Evolutionary conservation across 208 protist species (phyloP).

Genomic region (Strigomonas culicis): DNA sequence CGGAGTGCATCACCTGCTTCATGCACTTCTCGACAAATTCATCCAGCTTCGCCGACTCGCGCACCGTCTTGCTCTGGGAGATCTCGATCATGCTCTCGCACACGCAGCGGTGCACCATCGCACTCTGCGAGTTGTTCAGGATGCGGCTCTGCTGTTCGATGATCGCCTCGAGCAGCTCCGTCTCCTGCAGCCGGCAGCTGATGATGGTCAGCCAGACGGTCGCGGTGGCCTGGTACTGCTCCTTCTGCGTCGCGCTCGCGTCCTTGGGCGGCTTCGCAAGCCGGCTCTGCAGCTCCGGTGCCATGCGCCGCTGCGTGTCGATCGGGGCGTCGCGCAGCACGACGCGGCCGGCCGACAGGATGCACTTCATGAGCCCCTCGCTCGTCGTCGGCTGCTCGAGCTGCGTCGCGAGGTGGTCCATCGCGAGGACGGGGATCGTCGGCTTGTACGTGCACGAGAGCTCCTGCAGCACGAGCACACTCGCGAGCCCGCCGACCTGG

Average conservation of each 20-base stretch:
- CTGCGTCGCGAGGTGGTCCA: constrained; percentile 69
- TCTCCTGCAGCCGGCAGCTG: constrained; percentile 84
- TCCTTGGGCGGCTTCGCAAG: constrained; percentile 84
- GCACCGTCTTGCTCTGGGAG: constrained; percentile 65
- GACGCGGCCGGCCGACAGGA: constrained; percentile 67
- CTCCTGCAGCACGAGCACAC: constrained; percentile 52
- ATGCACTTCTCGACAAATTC: constrained; percentile 90
- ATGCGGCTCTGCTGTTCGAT: constrained; percentile 88
- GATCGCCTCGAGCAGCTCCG: constrained; percentile 69
- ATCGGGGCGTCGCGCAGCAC: constrained; percentile 59
- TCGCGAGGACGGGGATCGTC: constrained; percentile 42
- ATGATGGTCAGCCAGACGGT: constrained; percentile 89
- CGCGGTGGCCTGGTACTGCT: constrained; percentile 84
- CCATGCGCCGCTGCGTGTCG: constrained; percentile 48
- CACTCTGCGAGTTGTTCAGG: constrained; percentile 84
- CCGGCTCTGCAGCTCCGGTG: constrained; percentile 61
- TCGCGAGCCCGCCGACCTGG: constrained; percentile 51
- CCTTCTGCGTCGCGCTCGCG: constrained; percentile 63
- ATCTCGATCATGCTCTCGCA: constrained; percentile 88
- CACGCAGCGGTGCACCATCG: constrained; percentile 88
- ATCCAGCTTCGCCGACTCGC: constrained; percentile 67
- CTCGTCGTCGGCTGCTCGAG: constrained; percentile 55
- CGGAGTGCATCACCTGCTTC: constrained; percentile 81
- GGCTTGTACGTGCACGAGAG: constrained; percentile 57
- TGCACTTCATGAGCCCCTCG: constrained; percentile 57